Evolutionary conservation across 139 green algal species (phyloP), one percentile per base, ranked within the genome.

Genomic region (Pleodorina starrii): DNA sequence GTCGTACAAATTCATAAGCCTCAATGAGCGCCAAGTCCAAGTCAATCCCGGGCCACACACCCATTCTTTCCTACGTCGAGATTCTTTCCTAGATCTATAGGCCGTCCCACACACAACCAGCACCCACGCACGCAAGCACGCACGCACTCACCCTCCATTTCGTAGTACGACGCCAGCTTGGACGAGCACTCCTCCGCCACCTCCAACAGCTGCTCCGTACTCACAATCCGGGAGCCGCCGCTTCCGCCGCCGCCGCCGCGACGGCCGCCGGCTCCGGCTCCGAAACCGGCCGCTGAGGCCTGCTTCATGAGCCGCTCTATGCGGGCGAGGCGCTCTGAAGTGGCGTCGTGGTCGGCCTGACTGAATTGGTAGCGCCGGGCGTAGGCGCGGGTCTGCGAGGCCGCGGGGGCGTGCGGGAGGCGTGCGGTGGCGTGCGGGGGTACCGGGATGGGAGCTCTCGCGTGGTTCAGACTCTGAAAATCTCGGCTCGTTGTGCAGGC

Each of bases 81-180:
- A n/a, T n/a, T n/a, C n/a, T n/a, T n/a, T n/a, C n/a, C n/a, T n/a
- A n/a, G n/a, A n/a, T n/a, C n/a, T n/a, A n/a, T n/a, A n/a, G n/a
- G n/a, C n/a, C n/a, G n/a, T n/a, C n/a, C n/a, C n/a, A n/a, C n/a
- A n/a, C n/a, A n/a, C n/a, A n/a, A n/a, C n/a, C n/a, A n/a, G n/a
- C n/a, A n/a, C n/a, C n/a, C n/a, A n/a, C n/a, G n/a, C n/a, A n/a
- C n/a, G n/a, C n/a, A n/a, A n/a, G n/a, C n/a, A n/a, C n/a, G n/a
- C n/a, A n/a, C n/a, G n/a, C 40, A 27, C 73, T 44, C 57, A 90
- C 91, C 94, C 79, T 95, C 88, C 84, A 91, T 85, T 7, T 93
- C 77, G 72, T 93, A 96, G 85, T 94, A 97, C 0, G 44, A 21
- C 80, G 95, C 92, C 89, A 97, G 89, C 54, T 84, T 81, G 23